Evolutionary conservation across 257 asterid species (phyloP), one percentile per base, ranked within the genome.

Genomic region (Coffea canephora): DNA sequence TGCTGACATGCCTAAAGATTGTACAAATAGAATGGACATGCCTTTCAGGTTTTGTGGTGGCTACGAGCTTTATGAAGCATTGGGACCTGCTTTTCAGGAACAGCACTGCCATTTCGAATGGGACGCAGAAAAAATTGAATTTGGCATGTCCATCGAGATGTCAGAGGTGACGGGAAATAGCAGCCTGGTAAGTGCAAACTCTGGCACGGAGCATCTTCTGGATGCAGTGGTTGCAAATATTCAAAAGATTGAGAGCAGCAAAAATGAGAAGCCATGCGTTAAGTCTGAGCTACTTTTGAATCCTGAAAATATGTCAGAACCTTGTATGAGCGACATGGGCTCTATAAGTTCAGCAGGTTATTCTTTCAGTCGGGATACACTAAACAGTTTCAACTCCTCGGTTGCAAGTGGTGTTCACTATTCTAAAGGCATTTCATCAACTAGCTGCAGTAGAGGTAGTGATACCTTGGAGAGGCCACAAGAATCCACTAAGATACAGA

Each of bases 191-290:
- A 83, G 85, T 79, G 91, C 83, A 15, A 87, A 80, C 87, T 79
- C 91, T 75, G 94, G 87, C 79, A 78, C 84, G 5, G 89, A 83
- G 79, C 88, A 92, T 85, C 98, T 93, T 83, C 90, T 95, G 43
- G 99, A 95, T 82, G 98, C 97, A 45, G 95, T 95, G 85, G 94
- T 95, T 84, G 98, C 93, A 68, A 92, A 89, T 85, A 83, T 86
- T 73, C 90, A 87, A 82, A 78, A 78, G 25, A 87, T 82, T 27
- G 91, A 85, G 61, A 86, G 82, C 65, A 79, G 84, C 54, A 84
- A 74, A 80, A 89, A 85, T 65, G 88, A 83, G 72, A 83, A 81
- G 78, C 82, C 92, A 74, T 77, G 83, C 81, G 85, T 67, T 14
- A 91, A 86, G 74, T 77, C 90, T 6, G 91, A 78, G 48, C 85